These are phyloP conservation scores for Pestalotiopsis sp. DNA, from an alignment of 2,329 filamentous ascomycete species.

Conservation along the genomic window DNA sequence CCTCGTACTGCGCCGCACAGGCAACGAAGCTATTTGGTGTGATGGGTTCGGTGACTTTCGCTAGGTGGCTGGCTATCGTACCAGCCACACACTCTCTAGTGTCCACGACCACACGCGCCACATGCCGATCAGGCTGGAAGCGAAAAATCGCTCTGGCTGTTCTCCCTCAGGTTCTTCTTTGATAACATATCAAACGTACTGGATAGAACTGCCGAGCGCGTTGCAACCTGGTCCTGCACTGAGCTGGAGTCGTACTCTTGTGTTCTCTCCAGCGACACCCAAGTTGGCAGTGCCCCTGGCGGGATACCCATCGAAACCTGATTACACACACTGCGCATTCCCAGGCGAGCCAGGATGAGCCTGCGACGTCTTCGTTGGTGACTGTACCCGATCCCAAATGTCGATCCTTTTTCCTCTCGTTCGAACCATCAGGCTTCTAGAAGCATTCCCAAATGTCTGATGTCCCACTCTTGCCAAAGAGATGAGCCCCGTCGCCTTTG, in stretches of 20 bases:
- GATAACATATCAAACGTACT: no score
- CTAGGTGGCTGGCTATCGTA: background rate
- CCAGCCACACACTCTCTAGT: no score
- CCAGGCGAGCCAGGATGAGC: background rate
- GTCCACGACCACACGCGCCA: no score
- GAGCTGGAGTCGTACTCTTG: background rate
- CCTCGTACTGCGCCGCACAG: background rate
- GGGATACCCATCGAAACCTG: background rate
- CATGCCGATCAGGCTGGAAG: no score
- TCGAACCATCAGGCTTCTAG: background rate
- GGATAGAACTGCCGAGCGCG: background rate
- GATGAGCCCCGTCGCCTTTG: background rate
- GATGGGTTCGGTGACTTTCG: background rate
- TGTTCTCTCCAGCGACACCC: background rate
- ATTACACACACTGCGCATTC: background rate
- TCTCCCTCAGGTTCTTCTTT: no score
- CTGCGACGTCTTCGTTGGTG: background rate
- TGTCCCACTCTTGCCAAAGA: background rate
- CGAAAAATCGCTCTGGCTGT: no score
- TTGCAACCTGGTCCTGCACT: background rate
- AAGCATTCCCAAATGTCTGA: background rate
- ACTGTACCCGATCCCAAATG: background rate
- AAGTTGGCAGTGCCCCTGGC: background rate
- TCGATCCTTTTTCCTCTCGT: background rate
- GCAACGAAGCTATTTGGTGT: background rate